Conservation (phyloP, 2,329 filamentous ascomycete genomes). For the Penicillium glabrum region DNA sequence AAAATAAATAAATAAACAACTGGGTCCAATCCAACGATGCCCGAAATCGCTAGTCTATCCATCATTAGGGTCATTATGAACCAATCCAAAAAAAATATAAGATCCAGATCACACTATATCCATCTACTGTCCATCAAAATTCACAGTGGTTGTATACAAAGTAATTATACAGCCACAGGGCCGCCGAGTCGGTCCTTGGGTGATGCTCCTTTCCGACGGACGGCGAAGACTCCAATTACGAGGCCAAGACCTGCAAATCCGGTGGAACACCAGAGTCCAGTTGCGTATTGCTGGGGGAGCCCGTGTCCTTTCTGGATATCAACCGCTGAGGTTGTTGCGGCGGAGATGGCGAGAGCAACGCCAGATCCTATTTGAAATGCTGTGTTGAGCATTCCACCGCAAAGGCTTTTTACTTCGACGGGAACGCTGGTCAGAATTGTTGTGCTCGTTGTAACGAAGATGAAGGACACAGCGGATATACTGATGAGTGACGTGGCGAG, state of each 20-base stretch:
- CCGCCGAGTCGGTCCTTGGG: conserved; percentile 19
- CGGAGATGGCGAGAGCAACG: conserved; percentile 41
- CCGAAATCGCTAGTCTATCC: not conserved
- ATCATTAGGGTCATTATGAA: conserved; percentile 1
- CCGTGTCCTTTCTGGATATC: conserved; percentile 38
- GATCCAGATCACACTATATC: not conserved
- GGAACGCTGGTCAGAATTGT: conserved; percentile 43
- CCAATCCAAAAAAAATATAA: not conserved
- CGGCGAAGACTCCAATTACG: conserved; percentile 15
- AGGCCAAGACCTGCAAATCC: conserved; percentile 41
- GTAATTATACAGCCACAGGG: conserved; percentile 16
- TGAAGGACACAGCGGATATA: conserved; percentile 42
- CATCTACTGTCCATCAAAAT: not conserved
- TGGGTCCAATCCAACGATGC: not conserved
- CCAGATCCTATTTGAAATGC: conserved; percentile 46
- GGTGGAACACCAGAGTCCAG: conserved; percentile 44
- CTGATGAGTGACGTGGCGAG: conserved; percentile 42
- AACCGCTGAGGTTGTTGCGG: conserved; percentile 40
- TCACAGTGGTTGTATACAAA: not conserved
- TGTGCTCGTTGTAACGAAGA: conserved; percentile 46
- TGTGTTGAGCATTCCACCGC: conserved; percentile 45
- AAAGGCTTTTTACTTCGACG: conserved; percentile 42
- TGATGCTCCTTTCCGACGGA: conserved; percentile 20
- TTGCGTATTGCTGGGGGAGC: conserved; percentile 38
- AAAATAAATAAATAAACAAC: not conserved